Evolutionary conservation across 768 basidiomycete genomes (phyloP), one percentile per base, ranked within the genome.

Genomic region (Mycena metata): DNA sequence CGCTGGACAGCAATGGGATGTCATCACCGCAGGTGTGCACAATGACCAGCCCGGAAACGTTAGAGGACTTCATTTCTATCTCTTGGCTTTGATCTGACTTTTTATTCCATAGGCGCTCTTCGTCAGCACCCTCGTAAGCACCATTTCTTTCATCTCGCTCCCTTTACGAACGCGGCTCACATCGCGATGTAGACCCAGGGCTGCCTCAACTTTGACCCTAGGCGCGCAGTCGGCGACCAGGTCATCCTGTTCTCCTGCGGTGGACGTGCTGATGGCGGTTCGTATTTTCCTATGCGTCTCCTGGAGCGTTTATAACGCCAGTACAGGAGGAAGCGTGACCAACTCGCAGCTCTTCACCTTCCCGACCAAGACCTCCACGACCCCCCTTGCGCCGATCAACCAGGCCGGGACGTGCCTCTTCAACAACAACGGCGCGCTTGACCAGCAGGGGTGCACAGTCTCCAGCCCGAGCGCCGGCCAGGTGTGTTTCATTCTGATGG

Each of bases 241-340:
- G 73, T 75, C 42, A 33, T 75, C 33, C 69, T 75, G 26, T 75
- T 75, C 71, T 74, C 74, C 11, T 75, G 74, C 58, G 74, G 74
- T 59, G 74, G 74, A 19, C 73, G 73, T 26, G 73, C 73, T 26
- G 73, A 74, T 42, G 73, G 73, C 36, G 42, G 71, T 73, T 39
- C 62, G 70, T 71, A 56, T 13, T n/a, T 49, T 46, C 43, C 9
- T 16, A 23, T 17, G 5, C 42, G 3, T 36, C 9, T 19, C 13
- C 6, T 15, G 11, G 46, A 51, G 21, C 7, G 23, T 13, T 24
- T 21, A 21, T 47, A 30, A 30, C 50, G n/a, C 26, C 36, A 16
- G 21, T 10, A 9, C 30, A 66, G 71, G 66, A 10, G 72, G 72
- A 30, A 9, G n/a, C 17, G 72, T 73, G 19, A 73, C 72, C 56